Percentiles rank a stretch among this genome's conserved stretches.
Conservation (phyloP, 306 rosid genomes). For the Benincasa hispida region DNA sequence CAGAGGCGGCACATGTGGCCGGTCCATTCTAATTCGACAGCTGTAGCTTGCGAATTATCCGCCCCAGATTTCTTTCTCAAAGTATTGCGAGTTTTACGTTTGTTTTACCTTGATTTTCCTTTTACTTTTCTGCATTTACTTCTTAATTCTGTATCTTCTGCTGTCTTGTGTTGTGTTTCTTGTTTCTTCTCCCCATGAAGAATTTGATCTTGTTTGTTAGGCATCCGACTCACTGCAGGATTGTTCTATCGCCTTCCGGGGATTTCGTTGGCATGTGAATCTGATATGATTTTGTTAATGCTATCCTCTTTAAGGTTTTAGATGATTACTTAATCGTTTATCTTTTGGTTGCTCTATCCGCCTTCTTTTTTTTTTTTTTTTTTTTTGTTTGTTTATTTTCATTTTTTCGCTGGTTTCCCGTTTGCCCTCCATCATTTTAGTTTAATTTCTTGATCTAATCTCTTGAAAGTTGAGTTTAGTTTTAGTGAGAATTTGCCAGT, state of each 20-base stretch:
- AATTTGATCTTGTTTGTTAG: background rate
- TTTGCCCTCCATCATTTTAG: background rate
- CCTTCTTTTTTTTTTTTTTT: background rate
- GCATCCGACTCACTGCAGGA: background rate
- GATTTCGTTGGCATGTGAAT: background rate
- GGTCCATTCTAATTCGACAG: slow-evolving; percentile 69
- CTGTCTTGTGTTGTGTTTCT: background rate
- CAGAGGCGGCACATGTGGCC: slow-evolving; percentile 99
- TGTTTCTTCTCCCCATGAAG: background rate
- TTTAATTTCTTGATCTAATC: background rate
- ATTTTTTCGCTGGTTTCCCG: background rate
- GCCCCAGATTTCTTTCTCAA: slow-evolving; percentile 44
- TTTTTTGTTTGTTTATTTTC: background rate
- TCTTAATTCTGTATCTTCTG: background rate
- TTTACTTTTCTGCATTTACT: background rate
- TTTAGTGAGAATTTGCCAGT: background rate
- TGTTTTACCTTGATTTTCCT: background rate
- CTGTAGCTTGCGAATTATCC: slow-evolving; percentile 65
- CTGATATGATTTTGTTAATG: background rate
- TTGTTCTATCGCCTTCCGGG: background rate
- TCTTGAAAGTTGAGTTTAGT: background rate
- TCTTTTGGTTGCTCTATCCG: background rate
- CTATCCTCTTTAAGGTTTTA: background rate
- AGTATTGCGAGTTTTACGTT: slow-evolving; percentile 27
- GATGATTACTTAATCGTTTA: background rate